These are phyloP conservation scores for Polyporus arcularius DNA, from an alignment of 768 basidiomycete species.

Conservation along the genomic window DNA sequence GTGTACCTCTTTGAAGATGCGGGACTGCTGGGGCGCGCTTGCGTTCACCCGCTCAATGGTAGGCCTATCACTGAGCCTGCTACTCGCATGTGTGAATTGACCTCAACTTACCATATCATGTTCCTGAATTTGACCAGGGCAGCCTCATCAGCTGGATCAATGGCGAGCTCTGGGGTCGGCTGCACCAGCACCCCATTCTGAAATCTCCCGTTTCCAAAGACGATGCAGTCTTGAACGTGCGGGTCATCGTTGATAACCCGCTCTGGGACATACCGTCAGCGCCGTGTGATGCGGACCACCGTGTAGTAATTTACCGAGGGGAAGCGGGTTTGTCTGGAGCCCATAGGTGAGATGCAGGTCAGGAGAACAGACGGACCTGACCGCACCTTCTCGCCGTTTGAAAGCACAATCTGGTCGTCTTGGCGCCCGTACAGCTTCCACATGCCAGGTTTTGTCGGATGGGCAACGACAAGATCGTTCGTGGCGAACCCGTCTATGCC, in stretches of 20 bases:
- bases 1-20: constrained; percentile 47
- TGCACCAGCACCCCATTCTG: constrained; percentile 43
- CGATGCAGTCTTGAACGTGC: constrained; percentile 33
- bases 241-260: constrained; percentile 36
- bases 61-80: too few species aligned
- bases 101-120: too few species aligned
- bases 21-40: constrained; percentile 44
- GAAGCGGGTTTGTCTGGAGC: constrained; percentile 39
- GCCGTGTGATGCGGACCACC: not conserved
- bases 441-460: constrained; percentile 38
- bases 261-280: constrained; percentile 25
- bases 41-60: constrained; percentile 41
- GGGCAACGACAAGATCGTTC: constrained; percentile 40
- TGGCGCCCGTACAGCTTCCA: constrained; percentile 43
- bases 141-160: constrained; percentile 33
- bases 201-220: constrained; percentile 44
- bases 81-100: too few species aligned
- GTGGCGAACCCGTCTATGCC: constrained; percentile 39
- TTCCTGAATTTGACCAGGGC: constrained; percentile 36
- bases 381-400: constrained; percentile 41
- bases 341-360: not conserved
- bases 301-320: constrained; percentile 29
- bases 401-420: constrained; percentile 48
- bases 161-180: constrained; percentile 27
- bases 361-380: not conserved